A percentile compares a stretch with the other conserved stretches of the same genome.
Conservation (phyloP, 352 stramenopile genomes). For the Phytophthora syringae region DNA sequence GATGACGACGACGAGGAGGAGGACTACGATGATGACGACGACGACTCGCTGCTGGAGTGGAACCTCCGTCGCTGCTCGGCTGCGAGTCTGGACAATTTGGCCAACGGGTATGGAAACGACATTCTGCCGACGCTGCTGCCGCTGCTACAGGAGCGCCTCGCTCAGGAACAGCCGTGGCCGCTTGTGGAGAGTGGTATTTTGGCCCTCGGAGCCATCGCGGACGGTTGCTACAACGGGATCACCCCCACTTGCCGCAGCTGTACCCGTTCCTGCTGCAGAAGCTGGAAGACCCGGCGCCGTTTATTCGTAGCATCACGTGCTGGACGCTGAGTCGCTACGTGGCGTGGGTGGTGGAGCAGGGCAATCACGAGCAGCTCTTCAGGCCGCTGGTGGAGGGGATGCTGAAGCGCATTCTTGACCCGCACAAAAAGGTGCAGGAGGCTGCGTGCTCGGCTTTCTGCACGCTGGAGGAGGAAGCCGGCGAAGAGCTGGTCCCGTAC, state of each 20-base stretch:
- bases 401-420: conserved; percentile 89
- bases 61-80: conserved; percentile 95
- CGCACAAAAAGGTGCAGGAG: conserved; percentile 96
- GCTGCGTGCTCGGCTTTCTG: conserved; percentile 95
- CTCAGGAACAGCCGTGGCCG: conserved; percentile 91
- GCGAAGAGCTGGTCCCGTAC: conserved; percentile 93
- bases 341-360: conserved; percentile 93
- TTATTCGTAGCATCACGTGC: conserved; percentile 94
- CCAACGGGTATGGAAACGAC: conserved; percentile 93
- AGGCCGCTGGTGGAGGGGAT: conserved; percentile 88
- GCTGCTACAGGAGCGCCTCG: conserved; percentile 91
- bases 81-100: conserved; percentile 94
- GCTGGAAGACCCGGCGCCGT: conserved; percentile 86
- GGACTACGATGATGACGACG: conserved; percentile 89
- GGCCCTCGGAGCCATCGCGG: conserved; percentile 94
- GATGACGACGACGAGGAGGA: conserved; percentile 92
- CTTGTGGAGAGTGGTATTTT: conserved; percentile 96
- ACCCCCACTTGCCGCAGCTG: conserved; percentile 91
- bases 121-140: conserved; percentile 94
- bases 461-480: conserved; percentile 94
- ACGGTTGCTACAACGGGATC: conserved; percentile 94
- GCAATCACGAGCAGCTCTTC: conserved; percentile 81
- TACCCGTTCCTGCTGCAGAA: conserved; percentile 96
- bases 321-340: conserved; percentile 95
- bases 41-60: conserved; percentile 96